phyloP scores from a whole-genome alignment of 2,329 filamentous ascomycete species.

The Plectosphaerella plurivora region DNA sequence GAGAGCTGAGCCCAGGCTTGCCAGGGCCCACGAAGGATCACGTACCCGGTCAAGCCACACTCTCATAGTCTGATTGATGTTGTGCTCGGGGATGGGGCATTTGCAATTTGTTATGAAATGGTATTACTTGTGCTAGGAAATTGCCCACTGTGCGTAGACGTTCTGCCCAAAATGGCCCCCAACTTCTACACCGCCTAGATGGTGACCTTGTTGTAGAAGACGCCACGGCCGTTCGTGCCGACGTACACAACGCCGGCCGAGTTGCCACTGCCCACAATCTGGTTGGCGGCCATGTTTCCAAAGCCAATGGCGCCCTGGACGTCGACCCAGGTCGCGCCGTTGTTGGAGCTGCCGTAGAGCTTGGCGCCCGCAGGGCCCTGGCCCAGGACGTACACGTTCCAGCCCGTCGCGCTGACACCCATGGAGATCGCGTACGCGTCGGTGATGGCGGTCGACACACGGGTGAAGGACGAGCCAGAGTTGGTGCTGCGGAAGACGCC shows the following conservation, averaged over 20 bases:
- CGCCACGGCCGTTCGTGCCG: slow-evolving; percentile 45
- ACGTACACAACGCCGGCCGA: slow-evolving; percentile 41
- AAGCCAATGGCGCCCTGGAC: slow-evolving; percentile 45
- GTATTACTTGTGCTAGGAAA: too few species aligned
- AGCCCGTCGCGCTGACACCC: slow-evolving; percentile 32
- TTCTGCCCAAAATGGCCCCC: too few species aligned
- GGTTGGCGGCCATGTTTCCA: slow-evolving; percentile 33
- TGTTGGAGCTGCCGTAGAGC: slow-evolving; percentile 40
- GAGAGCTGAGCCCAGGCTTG: too few species aligned
- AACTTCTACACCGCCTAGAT: background rate
- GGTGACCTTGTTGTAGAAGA: slow-evolving; percentile 23
- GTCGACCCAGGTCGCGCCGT: slow-evolving; percentile 39
- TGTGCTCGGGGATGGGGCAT: too few species aligned
- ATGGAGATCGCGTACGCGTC: slow-evolving; percentile 38
- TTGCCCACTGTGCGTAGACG: too few species aligned
- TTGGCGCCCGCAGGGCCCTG: slow-evolving; percentile 33
- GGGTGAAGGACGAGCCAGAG: slow-evolving; percentile 42
- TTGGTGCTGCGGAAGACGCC: slow-evolving; percentile 52
- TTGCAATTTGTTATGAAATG: too few species aligned
- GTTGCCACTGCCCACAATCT: slow-evolving; percentile 40
- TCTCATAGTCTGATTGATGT: too few species aligned
- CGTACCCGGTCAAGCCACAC: too few species aligned
- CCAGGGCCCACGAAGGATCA: too few species aligned
- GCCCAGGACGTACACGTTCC: slow-evolving; percentile 46
- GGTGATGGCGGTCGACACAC: slow-evolving; percentile 28